Evolutionary conservation across 2,329 filamentous ascomycete genomes (phyloP), one percentile per base, ranked within the genome.

Genomic region (Aaosphaeria arxii): DNA sequence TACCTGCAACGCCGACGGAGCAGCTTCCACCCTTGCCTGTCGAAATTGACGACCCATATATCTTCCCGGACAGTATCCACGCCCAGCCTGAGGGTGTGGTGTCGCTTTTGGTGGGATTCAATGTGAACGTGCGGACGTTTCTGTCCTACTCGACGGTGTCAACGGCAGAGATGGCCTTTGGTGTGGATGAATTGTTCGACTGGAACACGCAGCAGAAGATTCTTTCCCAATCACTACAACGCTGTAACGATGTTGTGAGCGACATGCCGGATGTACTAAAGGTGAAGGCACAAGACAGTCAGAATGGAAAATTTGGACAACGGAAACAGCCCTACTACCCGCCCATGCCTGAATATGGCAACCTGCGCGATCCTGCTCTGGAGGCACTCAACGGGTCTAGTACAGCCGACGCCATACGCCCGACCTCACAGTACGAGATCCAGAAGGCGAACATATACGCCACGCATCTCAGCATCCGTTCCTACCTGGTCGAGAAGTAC

Each of bases 361-460:
- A 50, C 13, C 55, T 65, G 52, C 59, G 65, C 48, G 65, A 65
- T 47, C 58, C 58, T 29, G 46, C 47, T 9, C 42, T 59, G 45
- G 17, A 17, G 11, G 41, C 28, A 30, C 30, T 43, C 28, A 56
- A 51, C 36, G 54, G 53, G 3, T 66, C 63, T 39, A 59, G 57
- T 36, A 53, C 47, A 7, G 13, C 55, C 3, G 65, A 70, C 36
- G 52, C 59, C 9, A 62, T 72, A 36, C 70, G 74, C 5, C 68
- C 72, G 35, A 60, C 63, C 30, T 73, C 91, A 4, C 89, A 94
- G 63, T 90, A 86, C 56, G 91, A 95, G 70, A 94, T 96, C 30
- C 90, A 95, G 66, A 95, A 95, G 66, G 88, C 89, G 5, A 95
- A 95, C 66, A 88, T 96, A 36, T 90, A 92, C 63, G 84, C 86